phyloP scores from a whole-genome alignment of 176 grass and related monocot genomes.

The Cocos nucifera region DNA sequence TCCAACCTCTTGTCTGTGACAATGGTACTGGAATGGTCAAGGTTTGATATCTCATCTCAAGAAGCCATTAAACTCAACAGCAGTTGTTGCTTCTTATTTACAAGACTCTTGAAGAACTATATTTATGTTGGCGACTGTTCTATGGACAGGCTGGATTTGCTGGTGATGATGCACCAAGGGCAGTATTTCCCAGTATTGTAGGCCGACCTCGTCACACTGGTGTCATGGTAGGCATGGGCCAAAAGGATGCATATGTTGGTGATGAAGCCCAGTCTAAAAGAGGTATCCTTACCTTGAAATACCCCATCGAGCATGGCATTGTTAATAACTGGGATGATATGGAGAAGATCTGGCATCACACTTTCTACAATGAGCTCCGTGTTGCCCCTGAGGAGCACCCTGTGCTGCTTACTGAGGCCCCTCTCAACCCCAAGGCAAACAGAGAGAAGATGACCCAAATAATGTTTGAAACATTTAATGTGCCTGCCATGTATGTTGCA shows the following conservation, averaged over 20 bases:
- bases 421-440: constrained; percentile 83
- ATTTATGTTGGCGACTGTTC: background rate
- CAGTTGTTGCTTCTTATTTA: too few species aligned
- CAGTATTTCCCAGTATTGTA: constrained; percentile 84
- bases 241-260: constrained; percentile 85
- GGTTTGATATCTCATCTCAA: constrained; percentile 19
- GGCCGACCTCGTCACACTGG: constrained; percentile 82
- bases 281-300: constrained; percentile 79
- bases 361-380: constrained; percentile 83
- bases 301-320: constrained; percentile 80
- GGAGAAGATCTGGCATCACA: constrained; percentile 95
- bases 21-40: constrained; percentile 95
- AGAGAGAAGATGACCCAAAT: constrained; percentile 95
- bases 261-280: constrained; percentile 87
- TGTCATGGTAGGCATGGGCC: constrained; percentile 92
- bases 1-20: constrained; percentile 78
- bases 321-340: constrained; percentile 89
- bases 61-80: too few species aligned
- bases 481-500: constrained; percentile 68
- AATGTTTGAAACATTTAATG: constrained; percentile 86
- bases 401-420: constrained; percentile 58
- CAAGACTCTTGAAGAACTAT: background rate
- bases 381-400: constrained; percentile 84
- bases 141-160: constrained; percentile 62
- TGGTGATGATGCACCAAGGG: constrained; percentile 81